Base-by-base conservation (phyloP, 495 filamentous ascomycete genomes). In the Aspergillus sclerotioniger region DNA sequence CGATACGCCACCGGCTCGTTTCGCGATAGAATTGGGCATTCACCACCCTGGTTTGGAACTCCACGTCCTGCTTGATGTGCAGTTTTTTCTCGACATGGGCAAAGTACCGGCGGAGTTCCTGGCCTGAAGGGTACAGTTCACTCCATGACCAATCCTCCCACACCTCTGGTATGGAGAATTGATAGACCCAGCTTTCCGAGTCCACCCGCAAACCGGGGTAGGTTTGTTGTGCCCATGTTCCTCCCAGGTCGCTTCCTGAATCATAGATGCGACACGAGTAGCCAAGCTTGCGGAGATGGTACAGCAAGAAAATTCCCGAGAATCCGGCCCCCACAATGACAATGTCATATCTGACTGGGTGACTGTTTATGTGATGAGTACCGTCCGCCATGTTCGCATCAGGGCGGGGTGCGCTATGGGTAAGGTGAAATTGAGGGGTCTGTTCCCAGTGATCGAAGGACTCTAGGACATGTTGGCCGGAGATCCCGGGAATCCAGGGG, bases 321-420 rank as follows among this genome's bases (percentile, higher is more conserved):
- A 83, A 83, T 8, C 81, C 81, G 17, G 74, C 80, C 7, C 81
- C 82, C 16, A 84, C 75, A 53, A 84, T 72, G 16, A 83, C 63
- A 48, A 69, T 74, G 54, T 85, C 82, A 21, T 49, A 29, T 41
- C n/a, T 12, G n/a, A 13, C 13, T 41, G 37, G 25, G 5, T 25
- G 25, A 25, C 25, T 25, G 25, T 25, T 5, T 5, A 5, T 25
- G 25, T 25, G 25, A 25, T 25, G 25, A 3, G 25, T 25, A 25
- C 25, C 5, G 25, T 25, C 25, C 2, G 25, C 25, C 25, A 25
- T 25, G n/a, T 25, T 25, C 5, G 25, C 25, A 25, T 25, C n/a
- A 25, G 5, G 2, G 5, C 25, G 2, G 25, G 2, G 25, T 25
- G 25, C 25, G 25, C 2, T 25, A 25, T 3, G 5, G 25, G 25